These are phyloP conservation scores for Closterium sp. DNA, from an alignment of 139 green algal genomes.

Conservation along the genomic window DNA sequence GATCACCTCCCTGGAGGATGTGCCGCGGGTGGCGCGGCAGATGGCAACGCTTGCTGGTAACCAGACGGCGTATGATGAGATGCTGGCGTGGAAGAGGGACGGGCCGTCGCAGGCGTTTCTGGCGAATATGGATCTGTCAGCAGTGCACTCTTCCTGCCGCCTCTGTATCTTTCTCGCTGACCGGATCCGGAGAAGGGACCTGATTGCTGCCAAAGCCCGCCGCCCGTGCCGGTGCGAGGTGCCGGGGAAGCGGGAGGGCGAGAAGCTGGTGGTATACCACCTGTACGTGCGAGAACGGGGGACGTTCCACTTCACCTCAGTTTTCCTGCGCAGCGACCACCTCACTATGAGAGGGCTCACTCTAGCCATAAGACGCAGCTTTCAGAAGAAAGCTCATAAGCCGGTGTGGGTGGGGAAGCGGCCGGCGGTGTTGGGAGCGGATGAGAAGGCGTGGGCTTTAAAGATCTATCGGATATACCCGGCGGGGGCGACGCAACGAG, in stretches of 20 bases:
- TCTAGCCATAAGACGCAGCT: background rate
- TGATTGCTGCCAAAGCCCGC: background rate
- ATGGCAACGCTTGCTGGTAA: constrained; percentile 7
- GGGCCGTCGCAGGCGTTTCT: constrained; percentile 26
- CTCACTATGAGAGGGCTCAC: constrained; percentile 12
- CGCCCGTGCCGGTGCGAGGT: background rate
- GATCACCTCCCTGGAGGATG: constrained; percentile 11
- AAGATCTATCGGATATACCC: constrained; percentile 38
- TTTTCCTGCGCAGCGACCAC: constrained; percentile 16
- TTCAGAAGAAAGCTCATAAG: constrained; percentile 13
- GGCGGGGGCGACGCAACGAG: constrained; percentile 27
- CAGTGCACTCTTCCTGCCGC: constrained; percentile 47
- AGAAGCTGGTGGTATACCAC: constrained; percentile 30
- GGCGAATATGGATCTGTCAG: constrained; percentile 34
- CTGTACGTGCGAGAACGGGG: constrained; percentile 34
- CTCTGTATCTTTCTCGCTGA: constrained; percentile 42
- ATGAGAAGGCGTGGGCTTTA: background rate
- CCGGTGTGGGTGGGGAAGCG: constrained; percentile 36
- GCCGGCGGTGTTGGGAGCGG: background rate
- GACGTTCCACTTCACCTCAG: constrained; percentile 25
- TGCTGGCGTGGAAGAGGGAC: constrained; percentile 39
- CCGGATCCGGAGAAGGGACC: constrained; percentile 14
- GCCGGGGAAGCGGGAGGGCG: background rate
- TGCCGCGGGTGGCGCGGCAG: constrained; percentile 1
- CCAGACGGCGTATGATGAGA: constrained; percentile 26